Base-by-base conservation (phyloP, 2,329 filamentous ascomycete species). In the Aspergillus brunneoviolaceus region DNA sequence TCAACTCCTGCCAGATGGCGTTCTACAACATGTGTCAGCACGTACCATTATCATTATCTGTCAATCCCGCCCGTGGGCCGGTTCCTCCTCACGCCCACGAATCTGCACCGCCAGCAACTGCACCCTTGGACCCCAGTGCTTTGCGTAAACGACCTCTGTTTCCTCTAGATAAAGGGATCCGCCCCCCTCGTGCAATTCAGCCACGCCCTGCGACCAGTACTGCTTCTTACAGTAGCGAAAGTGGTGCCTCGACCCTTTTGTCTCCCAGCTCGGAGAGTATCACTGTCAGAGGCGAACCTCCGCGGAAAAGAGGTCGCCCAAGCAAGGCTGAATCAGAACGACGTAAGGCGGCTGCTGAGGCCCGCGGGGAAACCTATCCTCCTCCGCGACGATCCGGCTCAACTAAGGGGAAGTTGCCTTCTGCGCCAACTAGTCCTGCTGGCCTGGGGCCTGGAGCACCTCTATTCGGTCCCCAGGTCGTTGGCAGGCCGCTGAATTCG, bases 241-340 rank as follows among this genome's bases (percentile, higher is more conserved):
- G 70, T 60, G 67, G 70, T 14, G 66, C 70, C 14, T 71, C 74
- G 0, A 69, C 70, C 21, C 72, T 73, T 49, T 65, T 76, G 27
- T 76, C 76, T 23, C 75, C 75, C 16, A 63, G 70, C 25, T 60
- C 72, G 12, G 75, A 76, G 29, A 60, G 58, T 27, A 45, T 65
- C 5, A 42, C 61, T 21, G 48, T 61, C 23, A 64, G 65, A 60
- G 69, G 70, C 42, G 74, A 77, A 53, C 74, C 72, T 35, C 75
- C 71, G 57, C 70, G 74, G 49, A 78, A 78, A 73, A 70, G 77
- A 57, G 77, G 77, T n/a, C 74, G 77, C 16, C 77, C 77, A 60
- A 79, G 70, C 62, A 79, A 79, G 67, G 70, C 69, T 35, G 77
- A 79, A 60, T 69, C 72, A 3, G 76, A 77, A 61, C 71, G 75